Base-by-base conservation (phyloP, 2,329 filamentous ascomycete genomes). In the Stemphylium vesicarium region DNA sequence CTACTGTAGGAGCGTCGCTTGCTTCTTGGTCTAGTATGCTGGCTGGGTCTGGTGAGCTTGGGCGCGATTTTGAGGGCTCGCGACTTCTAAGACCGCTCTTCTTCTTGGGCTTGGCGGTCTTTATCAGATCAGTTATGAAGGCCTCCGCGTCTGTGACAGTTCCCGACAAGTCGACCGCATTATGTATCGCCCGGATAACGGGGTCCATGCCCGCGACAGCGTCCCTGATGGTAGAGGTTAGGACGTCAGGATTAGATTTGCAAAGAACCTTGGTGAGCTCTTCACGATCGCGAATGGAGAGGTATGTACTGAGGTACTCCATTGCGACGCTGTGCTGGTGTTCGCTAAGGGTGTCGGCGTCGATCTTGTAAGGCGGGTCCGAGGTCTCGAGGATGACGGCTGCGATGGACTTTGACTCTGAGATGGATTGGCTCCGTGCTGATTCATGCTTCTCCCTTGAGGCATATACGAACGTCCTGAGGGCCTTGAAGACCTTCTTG, bases 281-380 rank as follows among this genome's bases (percentile, higher is more conserved):
- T 52, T 90, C 85, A n/a, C 90, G 84, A 69, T 95, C 91, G 32
- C 86, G 85, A 8, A 90, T 83, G 0, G 87, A 87, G 20, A 93
- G 82, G n/a, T 87, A 81, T 1, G 88, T 85, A 0, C 87, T 83
- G 60, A 90, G 86, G 72, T 91, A 93, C 53, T 90, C 85, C 39
- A 89, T 79, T 32, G 87, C 88, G 57, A 84, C 81, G 2, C 75
- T 75, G 60, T 93, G 89, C 59, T 90, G 86, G 9, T 76, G 64
- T 10, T 87, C 82, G 2, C 80, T 83, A 20, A 91, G 73, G 0
- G 79, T 75, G 0, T 76, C 69, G 1, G 77, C 71, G 4, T 76
- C 70, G 0, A 82, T 77, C 36, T 55, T 54, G 55, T 47, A 55
- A 4, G 84, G 79, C 1, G 69, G 63, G 10, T 70, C 65, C 1